These are phyloP conservation scores for Capronia coronata DNA, from an alignment of 2,329 filamentous ascomycete species.

Conservation along the genomic window DNA sequence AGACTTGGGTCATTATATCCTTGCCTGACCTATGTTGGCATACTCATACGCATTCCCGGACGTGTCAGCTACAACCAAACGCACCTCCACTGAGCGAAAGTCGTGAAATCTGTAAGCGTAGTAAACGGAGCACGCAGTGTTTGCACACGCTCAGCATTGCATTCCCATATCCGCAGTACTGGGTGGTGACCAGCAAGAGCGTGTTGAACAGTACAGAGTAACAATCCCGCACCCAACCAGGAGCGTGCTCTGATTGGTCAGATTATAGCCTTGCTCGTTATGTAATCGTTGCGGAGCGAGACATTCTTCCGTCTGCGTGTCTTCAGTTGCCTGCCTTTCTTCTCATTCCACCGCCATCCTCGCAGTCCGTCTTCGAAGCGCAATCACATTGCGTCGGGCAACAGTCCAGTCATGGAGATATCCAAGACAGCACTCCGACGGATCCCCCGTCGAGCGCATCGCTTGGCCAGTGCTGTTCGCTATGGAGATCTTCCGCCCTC, in stretches of 20 bases:
- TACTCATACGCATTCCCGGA: no score
- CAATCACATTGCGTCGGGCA: background rate
- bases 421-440: conserved; percentile 10
- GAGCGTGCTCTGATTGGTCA: background rate
- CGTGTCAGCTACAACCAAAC: no score
- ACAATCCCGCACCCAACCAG: no score
- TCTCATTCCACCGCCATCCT: background rate
- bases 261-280: background rate
- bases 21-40: no score
- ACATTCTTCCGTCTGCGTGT: background rate
- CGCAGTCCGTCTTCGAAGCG: background rate
- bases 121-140: no score
- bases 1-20: no score
- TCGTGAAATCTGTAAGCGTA: no score
- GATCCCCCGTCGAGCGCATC: conserved; percentile 8
- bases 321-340: conserved; percentile 1
- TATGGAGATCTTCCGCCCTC: conserved; percentile 7
- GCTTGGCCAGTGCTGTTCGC: conserved; percentile 5
- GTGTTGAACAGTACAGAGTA: no score
- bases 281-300: background rate
- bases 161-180: no score
- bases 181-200: no score
- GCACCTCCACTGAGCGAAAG: no score
- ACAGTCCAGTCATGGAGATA: conserved; percentile 13
- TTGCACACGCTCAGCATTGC: no score